phyloP scores from a whole-genome alignment of 1,139 yeast genomes.

The Suhomyces yuchorum region DNA sequence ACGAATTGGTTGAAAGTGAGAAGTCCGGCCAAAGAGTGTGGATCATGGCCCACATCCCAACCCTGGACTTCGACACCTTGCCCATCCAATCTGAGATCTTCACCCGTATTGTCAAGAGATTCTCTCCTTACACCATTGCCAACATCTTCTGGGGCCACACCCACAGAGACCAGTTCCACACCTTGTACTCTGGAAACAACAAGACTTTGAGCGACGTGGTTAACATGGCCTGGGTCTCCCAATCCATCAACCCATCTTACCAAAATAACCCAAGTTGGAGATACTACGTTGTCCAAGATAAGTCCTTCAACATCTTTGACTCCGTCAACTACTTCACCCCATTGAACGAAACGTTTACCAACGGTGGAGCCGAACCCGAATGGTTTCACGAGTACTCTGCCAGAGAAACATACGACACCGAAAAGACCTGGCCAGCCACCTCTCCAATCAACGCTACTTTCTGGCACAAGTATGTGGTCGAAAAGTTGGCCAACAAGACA shows the following conservation, averaged over 20 bases:
- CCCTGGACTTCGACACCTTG: constrained; percentile 54
- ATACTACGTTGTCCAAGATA: constrained; percentile 66
- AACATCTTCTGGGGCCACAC: constrained; percentile 74
- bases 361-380: constrained; percentile 51
- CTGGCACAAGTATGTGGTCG: constrained; percentile 50
- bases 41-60: constrained; percentile 72
- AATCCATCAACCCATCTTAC: constrained; percentile 63
- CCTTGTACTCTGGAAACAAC: constrained; percentile 48
- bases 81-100: constrained; percentile 64
- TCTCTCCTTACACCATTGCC: constrained; percentile 69
- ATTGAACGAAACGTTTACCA: constrained; percentile 53
- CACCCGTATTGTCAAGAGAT: constrained; percentile 61
- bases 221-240: constrained; percentile 65
- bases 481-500: constrained; percentile 34
- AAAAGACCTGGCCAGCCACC: constrained; percentile 48
- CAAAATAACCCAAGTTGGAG: constrained; percentile 69
- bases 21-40: constrained; percentile 61
- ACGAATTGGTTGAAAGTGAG: constrained; percentile 64
- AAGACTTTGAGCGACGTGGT: constrained; percentile 47
- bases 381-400: constrained; percentile 61
- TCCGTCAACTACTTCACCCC: constrained; percentile 57
- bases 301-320: constrained; percentile 63
- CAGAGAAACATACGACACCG: constrained; percentile 50
- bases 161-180: constrained; percentile 66
- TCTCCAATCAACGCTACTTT: constrained; percentile 61